Percentiles rank a stretch among this genome's conserved stretches.
Evolutionary conservation across 306 rosid genomes (phyloP).

Genomic region (Castanospermum australe): DNA sequence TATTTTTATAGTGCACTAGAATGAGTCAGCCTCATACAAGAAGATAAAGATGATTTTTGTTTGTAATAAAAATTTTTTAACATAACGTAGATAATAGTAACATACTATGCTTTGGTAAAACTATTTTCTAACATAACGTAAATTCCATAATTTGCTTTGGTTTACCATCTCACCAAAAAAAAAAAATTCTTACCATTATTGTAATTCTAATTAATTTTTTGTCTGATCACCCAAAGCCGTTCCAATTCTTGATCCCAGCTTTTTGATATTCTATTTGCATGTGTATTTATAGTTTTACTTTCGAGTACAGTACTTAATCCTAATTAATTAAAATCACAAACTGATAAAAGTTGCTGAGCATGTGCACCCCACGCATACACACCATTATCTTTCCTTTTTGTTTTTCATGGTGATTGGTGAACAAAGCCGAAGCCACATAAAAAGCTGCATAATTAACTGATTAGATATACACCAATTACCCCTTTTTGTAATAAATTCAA

Average conservation of each 20-base stretch:
- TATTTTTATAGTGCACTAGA: no score
- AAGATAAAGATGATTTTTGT: no score
- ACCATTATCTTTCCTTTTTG: conserved; percentile 15
- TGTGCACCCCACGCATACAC: conserved; percentile 38
- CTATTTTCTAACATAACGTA: no score
- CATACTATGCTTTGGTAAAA: not conserved
- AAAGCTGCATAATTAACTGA: conserved; percentile 26
- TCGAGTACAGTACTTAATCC: conserved; percentile 9
- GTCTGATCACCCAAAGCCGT: not conserved
- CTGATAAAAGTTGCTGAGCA: conserved; percentile 9
- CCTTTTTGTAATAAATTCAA: not conserved
- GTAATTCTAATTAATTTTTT: not conserved
- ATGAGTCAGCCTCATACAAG: no score
- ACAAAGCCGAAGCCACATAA: not conserved
- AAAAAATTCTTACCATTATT: no score
- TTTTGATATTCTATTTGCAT: conserved; percentile 14
- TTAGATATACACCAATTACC: not conserved
- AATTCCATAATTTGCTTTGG: no score
- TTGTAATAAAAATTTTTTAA: no score
- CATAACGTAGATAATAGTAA: no score
- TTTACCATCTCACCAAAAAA: no score
- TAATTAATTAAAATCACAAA: not conserved
- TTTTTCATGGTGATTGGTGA: conserved; percentile 10
- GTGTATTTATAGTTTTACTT: not conserved
- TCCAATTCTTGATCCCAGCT: not conserved